Percentiles rank a stretch among this genome's conserved stretches.
Conservation (phyloP, 139 green algal genomes). For the Volvox reticuliferus region DNA sequence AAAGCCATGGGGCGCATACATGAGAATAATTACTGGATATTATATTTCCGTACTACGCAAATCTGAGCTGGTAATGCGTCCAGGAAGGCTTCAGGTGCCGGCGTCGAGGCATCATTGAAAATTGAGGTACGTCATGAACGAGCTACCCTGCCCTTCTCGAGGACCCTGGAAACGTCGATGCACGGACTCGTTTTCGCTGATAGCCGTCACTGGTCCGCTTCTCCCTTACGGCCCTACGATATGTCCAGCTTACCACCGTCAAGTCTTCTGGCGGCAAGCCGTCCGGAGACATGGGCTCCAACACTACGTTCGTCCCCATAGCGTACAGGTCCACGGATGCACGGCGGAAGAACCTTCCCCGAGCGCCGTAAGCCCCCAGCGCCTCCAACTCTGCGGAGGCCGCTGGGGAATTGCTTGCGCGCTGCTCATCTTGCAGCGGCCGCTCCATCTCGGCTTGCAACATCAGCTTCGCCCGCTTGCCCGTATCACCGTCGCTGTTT, state of each 20-base stretch:
- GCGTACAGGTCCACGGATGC: slow-evolving; percentile 41
- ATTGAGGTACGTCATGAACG: too few species aligned
- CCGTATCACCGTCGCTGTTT: not conserved
- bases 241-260: slow-evolving; percentile 14
- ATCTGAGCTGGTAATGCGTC: too few species aligned
- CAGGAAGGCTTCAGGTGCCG: too few species aligned
- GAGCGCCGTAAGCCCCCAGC: not conserved
- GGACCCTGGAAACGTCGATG: too few species aligned
- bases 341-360: not conserved
- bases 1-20: too few species aligned
- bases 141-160: too few species aligned
- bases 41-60: too few species aligned
- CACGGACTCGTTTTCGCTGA: too few species aligned
- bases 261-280: slow-evolving; percentile 29
- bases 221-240: too few species aligned
- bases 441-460: not conserved
- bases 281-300: slow-evolving; percentile 43
- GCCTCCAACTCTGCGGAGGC: slow-evolving; percentile 7
- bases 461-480: slow-evolving; percentile 46
- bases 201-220: too few species aligned
- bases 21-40: too few species aligned
- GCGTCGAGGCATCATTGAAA: too few species aligned
- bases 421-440: not conserved
- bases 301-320: not conserved
- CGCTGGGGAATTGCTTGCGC: slow-evolving; percentile 17